A percentile compares a stretch with the other conserved stretches of the same genome.
Conservation (phyloP, 345 rosid species). For the Brassica carinata region DNA sequence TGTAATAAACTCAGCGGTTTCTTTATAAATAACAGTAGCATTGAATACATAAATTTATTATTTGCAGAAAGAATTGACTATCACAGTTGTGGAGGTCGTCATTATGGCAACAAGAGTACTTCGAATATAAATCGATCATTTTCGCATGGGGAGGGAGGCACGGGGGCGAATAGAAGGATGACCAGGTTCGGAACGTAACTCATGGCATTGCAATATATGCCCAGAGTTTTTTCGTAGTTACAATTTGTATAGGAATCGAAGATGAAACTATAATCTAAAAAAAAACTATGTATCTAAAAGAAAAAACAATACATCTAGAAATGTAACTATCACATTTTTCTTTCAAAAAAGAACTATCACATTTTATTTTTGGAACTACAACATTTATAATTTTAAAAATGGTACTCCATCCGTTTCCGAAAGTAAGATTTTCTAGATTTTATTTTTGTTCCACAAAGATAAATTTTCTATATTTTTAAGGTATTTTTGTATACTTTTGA, state of each 20-base stretch:
- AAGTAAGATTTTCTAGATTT: too few species aligned
- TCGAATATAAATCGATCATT: background rate
- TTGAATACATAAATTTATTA: conserved; percentile 27
- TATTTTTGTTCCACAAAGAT: too few species aligned
- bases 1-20: conserved; percentile 3
- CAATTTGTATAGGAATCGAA: background rate
- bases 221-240: background rate
- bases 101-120: conserved; percentile 11
- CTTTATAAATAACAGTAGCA: conserved; percentile 1
- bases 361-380: background rate
- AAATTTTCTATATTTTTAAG: too few species aligned
- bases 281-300: too few species aligned
- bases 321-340: background rate
- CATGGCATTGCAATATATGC: background rate
- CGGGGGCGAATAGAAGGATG: background rate
- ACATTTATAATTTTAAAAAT: too few species aligned
- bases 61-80: conserved; percentile 37
- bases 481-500: too few species aligned
- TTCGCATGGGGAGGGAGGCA: too few species aligned
- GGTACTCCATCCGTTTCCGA: too few species aligned
- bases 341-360: background rate
- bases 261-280: background rate
- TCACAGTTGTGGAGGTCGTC: conserved; percentile 28
- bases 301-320: background rate
- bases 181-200: background rate